Evolutionary conservation across 176 grass and related monocot genomes (phyloP), one percentile per base, ranked within the genome.

Genomic region (Eragrostis nindensis): DNA sequence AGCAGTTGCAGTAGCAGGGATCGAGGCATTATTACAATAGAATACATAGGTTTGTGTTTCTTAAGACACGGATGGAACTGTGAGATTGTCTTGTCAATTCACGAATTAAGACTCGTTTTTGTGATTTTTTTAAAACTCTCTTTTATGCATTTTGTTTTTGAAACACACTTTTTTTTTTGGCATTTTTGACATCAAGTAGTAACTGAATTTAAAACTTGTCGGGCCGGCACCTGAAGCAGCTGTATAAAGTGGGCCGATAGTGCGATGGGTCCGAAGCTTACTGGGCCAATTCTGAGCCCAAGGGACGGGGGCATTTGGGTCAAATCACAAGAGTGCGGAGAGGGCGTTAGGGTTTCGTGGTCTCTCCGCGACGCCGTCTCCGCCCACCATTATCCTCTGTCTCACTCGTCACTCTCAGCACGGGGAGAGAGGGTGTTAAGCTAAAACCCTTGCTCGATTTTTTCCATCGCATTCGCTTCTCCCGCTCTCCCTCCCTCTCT

Each of bases 331-430:
- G 25, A 7, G 11, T 8, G 25, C 30, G 7, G 62, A 50, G 21
- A 45, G 24, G 57, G 18, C 60, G 61, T 67, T 79, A 79, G 77
- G 77, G 77, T 79, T 79, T 66, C 62, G n/a, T 57, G 21, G 55
- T 0, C 49, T 52, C 16, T 18, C 8, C 56, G 39, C 61, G 66
- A 49, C 75, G 60, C 60, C 76, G 76, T 78, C 76, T 21, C 10
- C 47, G 16, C 71, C 57, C 57, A 21, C 16, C 52, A 75, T 59
- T 74, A 74, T 74, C 71, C 71, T 21, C 1, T 21, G 14, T 27
- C 60, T 16, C 14, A 63, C 24, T 26, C 56, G 13, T 36, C 47
- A 61, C 17, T 26, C 57, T n/a, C n/a, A 61, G 57, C 53, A 8
- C 9, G 5, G 19, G 13, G 3, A 5, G 9, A 0, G 25, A 60